phyloP scores from a whole-genome alignment of 2,329 filamentous ascomycete genomes.

The Nakataea oryzae region DNA sequence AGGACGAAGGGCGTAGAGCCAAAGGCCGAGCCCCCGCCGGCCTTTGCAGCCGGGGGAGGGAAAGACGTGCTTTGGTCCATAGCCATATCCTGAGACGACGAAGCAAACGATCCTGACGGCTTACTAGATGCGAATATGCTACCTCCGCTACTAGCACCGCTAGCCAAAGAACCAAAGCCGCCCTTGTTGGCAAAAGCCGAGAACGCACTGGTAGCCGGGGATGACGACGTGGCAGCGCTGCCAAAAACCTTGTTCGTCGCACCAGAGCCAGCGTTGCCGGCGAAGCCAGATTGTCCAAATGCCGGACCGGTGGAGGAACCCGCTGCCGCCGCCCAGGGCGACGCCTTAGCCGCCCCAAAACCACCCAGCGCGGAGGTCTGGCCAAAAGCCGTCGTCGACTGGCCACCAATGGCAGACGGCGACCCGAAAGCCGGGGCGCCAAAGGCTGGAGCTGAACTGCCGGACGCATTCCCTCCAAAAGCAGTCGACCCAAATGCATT shows the following conservation, averaged over 20 bases:
- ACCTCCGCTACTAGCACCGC: constrained; percentile 19
- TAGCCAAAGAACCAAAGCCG: constrained; percentile 41
- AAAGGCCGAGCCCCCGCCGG: constrained; percentile 20
- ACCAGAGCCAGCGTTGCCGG: constrained; percentile 22
- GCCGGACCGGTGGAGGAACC: constrained; percentile 21
- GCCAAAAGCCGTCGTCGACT: constrained; percentile 35
- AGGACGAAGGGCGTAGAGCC: constrained; percentile 54
- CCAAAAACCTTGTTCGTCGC: constrained; percentile 20
- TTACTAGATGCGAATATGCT: constrained; percentile 31
- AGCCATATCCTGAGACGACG: constrained; percentile 18
- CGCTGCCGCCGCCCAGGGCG: constrained; percentile 39
- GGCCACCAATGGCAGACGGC: constrained; percentile 19
- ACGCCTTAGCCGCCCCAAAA: constrained; percentile 32
- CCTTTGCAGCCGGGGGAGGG: constrained; percentile 25
- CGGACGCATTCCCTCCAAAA: constrained; percentile 24
- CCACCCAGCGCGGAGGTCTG: constrained; percentile 29
- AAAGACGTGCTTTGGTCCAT: constrained; percentile 27
- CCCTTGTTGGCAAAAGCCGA: constrained; percentile 16
- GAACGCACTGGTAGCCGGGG: constrained; percentile 13
- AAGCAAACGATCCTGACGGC: constrained; percentile 17
- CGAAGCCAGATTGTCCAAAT: constrained; percentile 46
- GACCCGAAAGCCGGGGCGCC: constrained; percentile 30
- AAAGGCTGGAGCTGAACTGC: constrained; percentile 16
- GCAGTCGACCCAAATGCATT: constrained; percentile 32
- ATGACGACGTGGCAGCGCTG: constrained; percentile 11